Evolutionary conservation across 1,284 basidiomycete genomes (phyloP).

Genomic region (Coniferiporia sulphurascens): DNA sequence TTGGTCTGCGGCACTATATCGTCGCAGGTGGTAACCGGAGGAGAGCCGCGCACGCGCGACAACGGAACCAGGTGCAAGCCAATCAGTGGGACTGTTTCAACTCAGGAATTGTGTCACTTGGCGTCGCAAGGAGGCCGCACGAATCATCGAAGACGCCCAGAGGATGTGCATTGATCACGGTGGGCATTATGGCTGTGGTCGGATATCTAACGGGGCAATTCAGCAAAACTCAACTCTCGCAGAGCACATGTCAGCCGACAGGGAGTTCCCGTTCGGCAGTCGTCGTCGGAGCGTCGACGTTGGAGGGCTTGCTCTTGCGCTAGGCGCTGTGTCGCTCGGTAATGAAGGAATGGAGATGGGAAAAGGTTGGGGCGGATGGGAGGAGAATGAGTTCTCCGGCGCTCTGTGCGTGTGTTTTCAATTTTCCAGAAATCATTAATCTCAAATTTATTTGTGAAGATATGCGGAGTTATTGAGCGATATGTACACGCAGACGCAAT

Average conservation of each 20-base stretch:
- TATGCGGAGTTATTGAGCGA: slow-evolving; percentile 78
- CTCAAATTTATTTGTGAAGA: slow-evolving; percentile 24
- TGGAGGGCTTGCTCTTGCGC: slow-evolving; percentile 76
- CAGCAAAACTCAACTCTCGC: not conserved
- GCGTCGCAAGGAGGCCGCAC: no score
- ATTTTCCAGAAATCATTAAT: slow-evolving; percentile 14
- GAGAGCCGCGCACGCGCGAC: no score
- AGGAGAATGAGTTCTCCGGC: slow-evolving; percentile 46
- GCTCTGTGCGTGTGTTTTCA: slow-evolving; percentile 43
- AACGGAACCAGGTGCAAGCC: no score
- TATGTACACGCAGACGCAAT: slow-evolving; percentile 75
- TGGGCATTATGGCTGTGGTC: not conserved
- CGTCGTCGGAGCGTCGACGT: slow-evolving; percentile 78
- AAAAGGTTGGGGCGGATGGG: slow-evolving; percentile 71
- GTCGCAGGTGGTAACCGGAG: no score
- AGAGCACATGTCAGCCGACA: not conserved
- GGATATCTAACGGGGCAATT: not conserved
- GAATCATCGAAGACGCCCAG: not conserved
- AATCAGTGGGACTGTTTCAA: no score
- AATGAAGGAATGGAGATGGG: slow-evolving; percentile 42
- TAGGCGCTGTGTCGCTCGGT: slow-evolving; percentile 40
- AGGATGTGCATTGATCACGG: slow-evolving; percentile 9
- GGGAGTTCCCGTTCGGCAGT: not conserved
- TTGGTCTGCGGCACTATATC: no score
- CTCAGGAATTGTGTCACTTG: no score